Percentiles rank a stretch among this genome's conserved stretches.
Evolutionary conservation across 495 filamentous ascomycete genomes (phyloP).

Genomic region (Lasiosphaeria ovina): DNA sequence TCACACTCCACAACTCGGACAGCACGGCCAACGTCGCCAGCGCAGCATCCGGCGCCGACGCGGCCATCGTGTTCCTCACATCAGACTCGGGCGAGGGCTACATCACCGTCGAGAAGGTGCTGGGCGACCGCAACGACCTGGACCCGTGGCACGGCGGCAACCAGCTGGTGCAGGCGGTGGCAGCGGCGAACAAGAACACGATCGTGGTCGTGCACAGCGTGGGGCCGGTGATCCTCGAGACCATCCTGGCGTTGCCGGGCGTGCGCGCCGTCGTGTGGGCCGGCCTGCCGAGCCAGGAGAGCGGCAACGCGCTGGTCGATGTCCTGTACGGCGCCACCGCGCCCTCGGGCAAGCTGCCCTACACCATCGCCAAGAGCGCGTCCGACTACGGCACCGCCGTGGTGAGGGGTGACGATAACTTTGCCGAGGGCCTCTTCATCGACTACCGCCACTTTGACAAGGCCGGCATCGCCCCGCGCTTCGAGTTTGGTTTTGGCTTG

Average conservation of each 20-base stretch:
- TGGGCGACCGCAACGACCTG: slow-evolving; percentile 62
- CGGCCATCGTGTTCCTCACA: slow-evolving; percentile 65
- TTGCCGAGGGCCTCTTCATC: slow-evolving; percentile 71
- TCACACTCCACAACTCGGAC: slow-evolving; percentile 54
- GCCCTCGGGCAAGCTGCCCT: slow-evolving; percentile 84
- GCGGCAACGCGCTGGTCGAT: slow-evolving; percentile 80
- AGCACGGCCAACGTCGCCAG: slow-evolving; percentile 44
- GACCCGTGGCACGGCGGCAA: slow-evolving; percentile 76
- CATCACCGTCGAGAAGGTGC: slow-evolving; percentile 59
- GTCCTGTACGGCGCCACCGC: slow-evolving; percentile 80
- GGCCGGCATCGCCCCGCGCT: slow-evolving; percentile 53
- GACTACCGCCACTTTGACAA: slow-evolving; percentile 89
- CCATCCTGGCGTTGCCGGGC: slow-evolving; percentile 70
- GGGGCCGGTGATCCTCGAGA: slow-evolving; percentile 80
- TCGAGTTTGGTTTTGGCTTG: slow-evolving; percentile 60
- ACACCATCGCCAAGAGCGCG: slow-evolving; percentile 79
- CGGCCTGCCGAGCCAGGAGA: slow-evolving; percentile 89
- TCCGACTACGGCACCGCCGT: slow-evolving; percentile 73
- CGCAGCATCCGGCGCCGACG: slow-evolving; percentile 54
- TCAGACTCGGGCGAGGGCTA: slow-evolving; percentile 66
- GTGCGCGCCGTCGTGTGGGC: slow-evolving; percentile 85
- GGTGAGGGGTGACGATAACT: slow-evolving; percentile 60
- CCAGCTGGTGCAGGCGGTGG: slow-evolving; percentile 65
- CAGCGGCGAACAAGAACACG: slow-evolving; percentile 58
- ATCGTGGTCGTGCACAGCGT: slow-evolving; percentile 95